Base-by-base conservation (phyloP, 2,329 filamentous ascomycete genomes). In the Talaromyces sp. region DNA sequence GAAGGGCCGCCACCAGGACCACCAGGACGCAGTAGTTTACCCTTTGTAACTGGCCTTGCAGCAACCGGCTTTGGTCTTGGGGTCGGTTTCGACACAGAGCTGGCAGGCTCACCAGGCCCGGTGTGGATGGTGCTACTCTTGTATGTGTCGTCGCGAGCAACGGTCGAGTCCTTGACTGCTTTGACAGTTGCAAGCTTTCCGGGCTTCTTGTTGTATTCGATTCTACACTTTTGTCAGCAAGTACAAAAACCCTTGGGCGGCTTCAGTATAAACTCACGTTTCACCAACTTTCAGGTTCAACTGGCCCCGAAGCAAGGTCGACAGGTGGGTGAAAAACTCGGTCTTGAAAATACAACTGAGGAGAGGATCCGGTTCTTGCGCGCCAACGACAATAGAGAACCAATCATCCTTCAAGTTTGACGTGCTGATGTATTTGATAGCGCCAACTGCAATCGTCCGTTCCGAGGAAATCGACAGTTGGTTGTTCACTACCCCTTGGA, bases 121-220 rank as follows among this genome's bases (percentile, higher is more conserved):
- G 93, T 96, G 74, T 97, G 95, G 59, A 99, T 87, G 16, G 89
- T 89, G 63, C 91, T 88, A 74, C 92, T 97, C 85, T 99, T 99
- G 82, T 99, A 99, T 65, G 87, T 85, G 76, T 99, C 95, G 55
- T 88, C 88, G 58, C 83, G 76, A 3, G 83, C 79, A 58, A 89
- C 84, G 58, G 87, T 85, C 0, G 93, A 88, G 73, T 99, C 95
- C 78, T 96, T 96, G 64, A 96, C 72, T 8, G 91, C 91, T 80
- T 98, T 98, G 72, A 99, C 90, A 5, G 87, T 78, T 59, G 94
- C 90, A 75, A 91, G 85, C 80, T 99, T 99, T 60, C 91, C 91
- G 1, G 95, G 95, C 78, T 99, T 99, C 84, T 98, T 99, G 72
- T 94, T 93, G 76, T 96, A 99, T 73, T 96, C 91, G 68, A 99